phyloP scores from a whole-genome alignment of 345 rosid species.

The Lepidium africanum region DNA sequence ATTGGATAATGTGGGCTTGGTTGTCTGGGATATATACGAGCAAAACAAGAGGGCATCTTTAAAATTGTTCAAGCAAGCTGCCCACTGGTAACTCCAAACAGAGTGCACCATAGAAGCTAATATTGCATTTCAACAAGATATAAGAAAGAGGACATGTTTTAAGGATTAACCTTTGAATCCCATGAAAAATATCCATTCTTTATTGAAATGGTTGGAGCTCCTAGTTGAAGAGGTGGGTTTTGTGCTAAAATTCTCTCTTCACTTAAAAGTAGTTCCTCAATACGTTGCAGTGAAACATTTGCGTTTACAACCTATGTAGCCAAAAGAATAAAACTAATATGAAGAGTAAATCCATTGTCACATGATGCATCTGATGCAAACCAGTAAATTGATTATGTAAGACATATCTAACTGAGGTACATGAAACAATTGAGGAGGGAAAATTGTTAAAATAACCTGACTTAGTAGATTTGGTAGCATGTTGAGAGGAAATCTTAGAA shows the following conservation, averaged over 20 bases:
- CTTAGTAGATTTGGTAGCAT: slow-evolving; percentile 82
- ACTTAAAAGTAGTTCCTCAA: slow-evolving; percentile 74
- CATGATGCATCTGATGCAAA: background rate
- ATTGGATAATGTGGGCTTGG: slow-evolving; percentile 54
- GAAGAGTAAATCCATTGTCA: background rate
- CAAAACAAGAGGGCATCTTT: background rate
- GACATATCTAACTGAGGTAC: background rate
- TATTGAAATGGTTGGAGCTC: slow-evolving; percentile 71
- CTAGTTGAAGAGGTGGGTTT: slow-evolving; percentile 76
- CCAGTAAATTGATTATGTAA: background rate
- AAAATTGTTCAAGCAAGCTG: too few species aligned
- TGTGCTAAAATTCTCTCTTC: slow-evolving; percentile 73
- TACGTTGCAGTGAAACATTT: slow-evolving; percentile 79
- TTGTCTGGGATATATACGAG: slow-evolving; percentile 36
- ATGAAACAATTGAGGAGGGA: background rate
- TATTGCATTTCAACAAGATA: background rate
- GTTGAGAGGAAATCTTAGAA: slow-evolving; percentile 71
- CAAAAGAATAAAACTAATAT: background rate
- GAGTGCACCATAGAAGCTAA: background rate
- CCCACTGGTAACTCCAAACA: too few species aligned
- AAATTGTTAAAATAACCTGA: slow-evolving; percentile 45
- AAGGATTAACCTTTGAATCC: slow-evolving; percentile 63
- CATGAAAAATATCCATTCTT: slow-evolving; percentile 80
- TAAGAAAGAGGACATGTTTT: background rate
- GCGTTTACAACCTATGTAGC: slow-evolving; percentile 73